Conservation (phyloP, 768 basidiomycete species). For the Suillus cothurnatus region DNA sequence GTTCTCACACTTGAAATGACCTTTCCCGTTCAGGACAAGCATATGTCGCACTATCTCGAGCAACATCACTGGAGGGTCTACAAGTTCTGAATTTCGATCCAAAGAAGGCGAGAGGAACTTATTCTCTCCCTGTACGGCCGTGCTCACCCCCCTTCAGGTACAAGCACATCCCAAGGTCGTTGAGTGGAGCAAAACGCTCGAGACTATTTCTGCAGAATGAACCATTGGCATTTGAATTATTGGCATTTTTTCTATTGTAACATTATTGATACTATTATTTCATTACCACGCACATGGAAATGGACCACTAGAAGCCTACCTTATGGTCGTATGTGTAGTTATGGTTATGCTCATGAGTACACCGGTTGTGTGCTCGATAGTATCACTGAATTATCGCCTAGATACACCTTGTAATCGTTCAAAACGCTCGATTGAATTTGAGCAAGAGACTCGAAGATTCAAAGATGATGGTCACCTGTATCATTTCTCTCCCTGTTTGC, state of each 20-base stretch:
- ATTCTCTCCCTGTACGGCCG: background rate
- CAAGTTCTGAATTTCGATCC: conserved; percentile 83
- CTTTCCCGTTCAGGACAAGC: conserved; percentile 63
- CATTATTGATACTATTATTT: background rate
- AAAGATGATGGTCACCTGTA: too few relatives aligned
- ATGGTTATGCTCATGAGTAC: background rate
- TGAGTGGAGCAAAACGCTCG: conserved; percentile 70
- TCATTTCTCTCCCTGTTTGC: too few relatives aligned
- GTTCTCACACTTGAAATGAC: conserved; percentile 8
- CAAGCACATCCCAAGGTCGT: conserved; percentile 72
- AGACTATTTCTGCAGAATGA: conserved; percentile 41
- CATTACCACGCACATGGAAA: background rate
- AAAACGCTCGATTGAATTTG: background rate
- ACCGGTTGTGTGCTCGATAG: background rate
- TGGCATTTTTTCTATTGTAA: background rate
- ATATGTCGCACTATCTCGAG: conserved; percentile 90
- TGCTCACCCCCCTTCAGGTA: conserved; percentile 46
- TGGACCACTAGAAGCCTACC: background rate
- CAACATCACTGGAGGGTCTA: conserved; percentile 81
- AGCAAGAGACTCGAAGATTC: background rate
- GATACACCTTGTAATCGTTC: background rate
- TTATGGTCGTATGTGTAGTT: background rate
- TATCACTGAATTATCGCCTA: background rate
- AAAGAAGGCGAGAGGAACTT: conserved; percentile 52
- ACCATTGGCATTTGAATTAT: conserved; percentile 9